Evolutionary conservation across 805 yeast genomes (phyloP), one percentile per base, ranked within the genome.

Genomic region (Schizosaccharomyces osmophilus): DNA sequence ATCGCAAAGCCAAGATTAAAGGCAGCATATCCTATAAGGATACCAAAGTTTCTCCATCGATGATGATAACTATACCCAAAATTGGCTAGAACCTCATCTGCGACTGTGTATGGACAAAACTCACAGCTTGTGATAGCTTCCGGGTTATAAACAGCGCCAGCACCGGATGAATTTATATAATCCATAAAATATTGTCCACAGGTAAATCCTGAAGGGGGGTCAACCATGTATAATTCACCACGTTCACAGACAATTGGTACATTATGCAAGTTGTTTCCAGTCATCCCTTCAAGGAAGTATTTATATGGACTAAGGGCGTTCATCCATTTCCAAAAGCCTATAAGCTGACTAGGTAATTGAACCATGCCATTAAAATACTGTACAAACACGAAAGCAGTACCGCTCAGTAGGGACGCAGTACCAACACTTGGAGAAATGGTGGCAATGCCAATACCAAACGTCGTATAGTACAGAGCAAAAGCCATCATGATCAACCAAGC

Each of bases 1-100:
- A 45, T 45, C 13, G 51, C 51, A n/a, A 24, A n/a, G 4, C 51
- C 51, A 60, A 82, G 73, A 69, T 83, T 81, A 69, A 79, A 75
- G 42, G 81, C 63, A 31, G 72, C 70, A 68, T 76, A 84, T 0
- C 76, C 87, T 62, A 82, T 58, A 48, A 75, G 70, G 64, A 84
- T 82, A 69, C 88, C 85, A 62, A 73, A 75, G 65, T 81, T 77
- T 71, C 85, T 77, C 85, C 85, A 82, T 67, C 74, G 74, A 68
- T 82, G 80, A 42, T 45, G 22, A 17, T 45, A 45, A 24, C 13
- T 6, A 24, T 45, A 45, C 11, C 51, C 51, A 45, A 55, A 32
- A 29, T 8, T 15, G 3, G 26, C 51, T 24, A 45, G 3, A 2
- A 45, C n/a, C 17, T 45, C 51, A 24, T 45, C 51, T 24, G 51